Percentiles rank a stretch among this genome's conserved stretches.
Conservation (phyloP, 208 protist species). For the Trypanosoma scelopori region DNA sequence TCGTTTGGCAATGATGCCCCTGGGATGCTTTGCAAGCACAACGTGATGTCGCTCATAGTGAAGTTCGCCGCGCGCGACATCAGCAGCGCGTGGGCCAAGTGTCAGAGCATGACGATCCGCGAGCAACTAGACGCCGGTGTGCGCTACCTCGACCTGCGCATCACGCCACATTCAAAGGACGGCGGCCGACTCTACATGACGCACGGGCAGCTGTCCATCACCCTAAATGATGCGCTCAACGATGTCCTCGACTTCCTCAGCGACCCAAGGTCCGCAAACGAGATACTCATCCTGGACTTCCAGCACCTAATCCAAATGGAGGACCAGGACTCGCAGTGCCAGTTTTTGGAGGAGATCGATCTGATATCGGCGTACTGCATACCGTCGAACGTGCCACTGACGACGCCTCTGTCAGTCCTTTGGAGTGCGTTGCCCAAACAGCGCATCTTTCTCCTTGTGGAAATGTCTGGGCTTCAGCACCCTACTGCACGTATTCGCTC, state of each 20-base stretch:
- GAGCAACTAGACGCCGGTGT: constrained; percentile 53
- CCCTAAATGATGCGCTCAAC: constrained; percentile 27
- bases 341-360: constrained; percentile 33
- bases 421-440: constrained; percentile 19
- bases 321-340: constrained; percentile 6
- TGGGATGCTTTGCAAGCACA: constrained; percentile 15
- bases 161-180: constrained; percentile 17
- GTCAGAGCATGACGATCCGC: constrained; percentile 41
- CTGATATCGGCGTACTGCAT: constrained; percentile 33
- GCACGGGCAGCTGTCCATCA: constrained; percentile 37
- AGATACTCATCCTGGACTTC: constrained; percentile 58
- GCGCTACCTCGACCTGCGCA: constrained; percentile 52
- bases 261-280: constrained; percentile 18
- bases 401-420: constrained; percentile 36
- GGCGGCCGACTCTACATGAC: constrained; percentile 31
- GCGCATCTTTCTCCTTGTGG: constrained; percentile 57
- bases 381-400: constrained; percentile 18
- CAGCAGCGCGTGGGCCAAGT: constrained; percentile 39
- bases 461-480: constrained; percentile 5
- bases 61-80: constrained; percentile 29
- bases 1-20: constrained; percentile 44
- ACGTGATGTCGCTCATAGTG: constrained; percentile 14
- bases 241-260: constrained; percentile 35
- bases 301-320: constrained; percentile 40
- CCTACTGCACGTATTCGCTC: constrained; percentile 26